Conservation (phyloP, 1,284 basidiomycete species). For the Mycosarcoma maydis region DNA sequence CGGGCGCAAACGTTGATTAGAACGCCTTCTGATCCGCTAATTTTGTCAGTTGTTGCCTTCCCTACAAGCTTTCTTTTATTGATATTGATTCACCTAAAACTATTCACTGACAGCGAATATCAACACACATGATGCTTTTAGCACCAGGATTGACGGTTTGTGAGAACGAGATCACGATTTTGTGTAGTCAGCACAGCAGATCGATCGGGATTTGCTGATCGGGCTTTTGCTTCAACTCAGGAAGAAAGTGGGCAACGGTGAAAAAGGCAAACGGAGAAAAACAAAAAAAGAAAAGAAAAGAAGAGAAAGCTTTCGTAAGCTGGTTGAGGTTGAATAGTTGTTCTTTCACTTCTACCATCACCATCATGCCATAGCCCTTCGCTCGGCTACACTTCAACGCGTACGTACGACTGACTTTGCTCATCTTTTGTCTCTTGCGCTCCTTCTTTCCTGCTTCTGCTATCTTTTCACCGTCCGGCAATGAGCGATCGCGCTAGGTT, state of each 20-base stretch:
- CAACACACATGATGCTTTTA: too few species aligned
- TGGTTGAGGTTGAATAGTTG: too few species aligned
- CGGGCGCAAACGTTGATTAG: not conserved
- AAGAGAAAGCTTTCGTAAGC: slow-evolving; percentile 21
- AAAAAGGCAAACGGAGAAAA: not conserved
- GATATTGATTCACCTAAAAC: too few species aligned
- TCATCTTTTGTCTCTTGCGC: too few species aligned
- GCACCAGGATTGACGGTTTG: too few species aligned
- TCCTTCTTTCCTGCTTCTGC: too few species aligned
- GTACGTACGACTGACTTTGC: too few species aligned
- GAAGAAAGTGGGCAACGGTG: slow-evolving; percentile 1
- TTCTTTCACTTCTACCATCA: not conserved
- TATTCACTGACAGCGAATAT: too few species aligned
- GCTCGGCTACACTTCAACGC: not conserved
- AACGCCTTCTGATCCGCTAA: not conserved
- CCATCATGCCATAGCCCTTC: slow-evolving; percentile 19
- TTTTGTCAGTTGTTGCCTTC: not conserved
- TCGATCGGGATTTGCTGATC: slow-evolving; percentile 23
- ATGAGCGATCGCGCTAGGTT: slow-evolving; percentile 58
- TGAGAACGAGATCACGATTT: too few species aligned
- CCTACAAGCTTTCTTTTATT: too few species aligned
- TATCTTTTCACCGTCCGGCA: too few species aligned
- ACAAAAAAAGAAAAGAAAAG: slow-evolving; percentile 11
- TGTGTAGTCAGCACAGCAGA: not conserved
- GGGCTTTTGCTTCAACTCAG: not conserved